Evolutionary conservation across 371 early-diverging fungal genomes (phyloP), one percentile per base, ranked within the genome.

Genomic region (Apophysomyces ossiformis): DNA sequence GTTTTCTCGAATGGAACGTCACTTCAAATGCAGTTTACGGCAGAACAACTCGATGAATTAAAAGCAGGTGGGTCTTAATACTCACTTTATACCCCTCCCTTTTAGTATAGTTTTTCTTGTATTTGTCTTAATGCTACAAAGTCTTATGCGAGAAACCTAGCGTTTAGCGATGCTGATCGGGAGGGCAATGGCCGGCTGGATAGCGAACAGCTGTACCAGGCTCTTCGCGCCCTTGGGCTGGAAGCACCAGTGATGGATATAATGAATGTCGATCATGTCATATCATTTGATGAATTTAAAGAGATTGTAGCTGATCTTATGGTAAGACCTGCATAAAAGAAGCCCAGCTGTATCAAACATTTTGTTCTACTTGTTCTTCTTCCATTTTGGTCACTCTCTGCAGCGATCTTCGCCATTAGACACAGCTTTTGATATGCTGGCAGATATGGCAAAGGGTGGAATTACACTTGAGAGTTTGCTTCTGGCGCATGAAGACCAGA

Each of bases 381-480:
- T 37, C 35, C n/a, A 16, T 7, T 37, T 7, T 12, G 37, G 36
- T 26, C 32, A 26, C 32, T 26, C 2, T 26, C 32, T 26, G 32
- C 54, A 43, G 39, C 41, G 54, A 37, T 39, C 18, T 21, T 26
- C 38, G 57, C 45, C 58, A 46, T 12, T 44, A 43, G 45, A 60
- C 45, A 47, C 37, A 7, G 74, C 69, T 39, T 79, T 69, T 59
- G 60, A 61, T 2, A 64, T 73, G 60, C 37, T 77, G 7, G 58
- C 44, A 15, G 76, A 70, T 60, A 58, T 63, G 8, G 45, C 66
- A n/a, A 37, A 59, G 1, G 63, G 66, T 32, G 74, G 69, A 13
- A 79, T 79, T 46, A 76, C 79, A 0, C 35, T 76, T 26, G 70
- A 69, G 13, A 71, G 71, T 26, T 61, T 81, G 37, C 54, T 59